Base-by-base conservation (phyloP, 805 yeast genomes). In the Schwanniomyces polymorphus region DNA sequence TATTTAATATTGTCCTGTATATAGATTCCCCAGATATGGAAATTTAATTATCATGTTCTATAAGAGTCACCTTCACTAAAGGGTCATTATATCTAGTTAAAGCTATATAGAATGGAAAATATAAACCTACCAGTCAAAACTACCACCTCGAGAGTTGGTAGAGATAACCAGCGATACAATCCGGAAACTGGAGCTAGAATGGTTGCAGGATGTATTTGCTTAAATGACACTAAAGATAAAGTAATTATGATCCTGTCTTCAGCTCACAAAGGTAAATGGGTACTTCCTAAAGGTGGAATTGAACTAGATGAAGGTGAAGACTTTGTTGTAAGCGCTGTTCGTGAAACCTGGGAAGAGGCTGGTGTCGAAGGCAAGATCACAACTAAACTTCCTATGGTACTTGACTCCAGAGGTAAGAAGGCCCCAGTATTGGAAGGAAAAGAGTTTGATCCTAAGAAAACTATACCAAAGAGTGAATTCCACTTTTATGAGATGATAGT, bases 311-410 rank as follows among this genome's bases (percentile, higher is more conserved):
- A 89, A 65, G 66, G 70, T 4, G 77, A 72, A 37, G 75, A 71
- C 49, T 71, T 54, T 44, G 64, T 61, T 7, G 62, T 68, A 4
- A 70, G 88, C 5, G 97, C 97, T 0, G 71, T 78, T 14, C 75
- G 99, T 49, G 99, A 94, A 62, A 88, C 96, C 0, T 94, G 99
- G 99, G 99, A 94, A 65, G 99, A 94, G 68, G 94, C 96, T 0
- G 99, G 99, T 0, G 88, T 88, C 21, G 79, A 78, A 29, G 97
- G 97, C 7, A 68, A 63, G 14, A 74, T 91, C 4, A 57, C 72
- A 4, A 56, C 60, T 35, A 74, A 75, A 48, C 68, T 92, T 37
- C 95, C 92, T 0, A 72, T 79, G 0, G 84, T 88, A 23, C 79
- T 78, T 41, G 97, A 91, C 51, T 59, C 64, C 38, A 51, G 78